Conservation (phyloP, 108 stramenopile genomes). For the Epipyxis sp. region DNA sequence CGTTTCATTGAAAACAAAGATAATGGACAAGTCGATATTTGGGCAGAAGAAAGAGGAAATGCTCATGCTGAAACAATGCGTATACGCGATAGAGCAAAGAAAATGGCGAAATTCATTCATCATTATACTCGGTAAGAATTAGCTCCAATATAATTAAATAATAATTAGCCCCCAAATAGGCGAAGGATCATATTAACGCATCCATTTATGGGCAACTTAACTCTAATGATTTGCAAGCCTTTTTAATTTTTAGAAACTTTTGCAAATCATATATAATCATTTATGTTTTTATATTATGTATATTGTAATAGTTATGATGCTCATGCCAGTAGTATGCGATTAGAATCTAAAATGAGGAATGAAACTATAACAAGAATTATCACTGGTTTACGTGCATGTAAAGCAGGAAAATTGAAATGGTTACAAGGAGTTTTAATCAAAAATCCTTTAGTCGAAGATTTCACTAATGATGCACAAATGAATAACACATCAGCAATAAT, state of each 20-base stretch:
- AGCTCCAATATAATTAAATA: not conserved
- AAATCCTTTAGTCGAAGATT: not conserved
- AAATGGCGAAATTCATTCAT: conserved; percentile 25
- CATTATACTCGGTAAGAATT: conserved; percentile 23
- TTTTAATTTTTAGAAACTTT: no score
- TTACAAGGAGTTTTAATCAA: not conserved
- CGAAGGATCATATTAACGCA: no score
- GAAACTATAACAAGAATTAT: conserved; percentile 1
- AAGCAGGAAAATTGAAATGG: conserved; percentile 2
- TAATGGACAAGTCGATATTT: not conserved
- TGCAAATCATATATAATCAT: no score
- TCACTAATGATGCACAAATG: no score
- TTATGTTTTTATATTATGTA: not conserved
- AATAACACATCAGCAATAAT: no score
- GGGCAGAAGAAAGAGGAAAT: conserved; percentile 10
- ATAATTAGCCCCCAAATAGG: no score
- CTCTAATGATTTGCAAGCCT: no score
- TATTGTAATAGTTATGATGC: not conserved
- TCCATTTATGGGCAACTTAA: no score
- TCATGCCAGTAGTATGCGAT: not conserved
- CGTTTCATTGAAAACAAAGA: conserved; percentile 9
- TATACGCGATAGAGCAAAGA: not conserved
- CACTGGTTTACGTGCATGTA: not conserved
- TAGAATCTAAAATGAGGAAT: not conserved
- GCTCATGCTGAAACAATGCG: conserved; percentile 23